Evolutionary conservation across 2,329 filamentous ascomycete species (phyloP), one percentile per base, ranked within the genome.

Genomic region (Nothophaeocryptopus gaeumannii): DNA sequence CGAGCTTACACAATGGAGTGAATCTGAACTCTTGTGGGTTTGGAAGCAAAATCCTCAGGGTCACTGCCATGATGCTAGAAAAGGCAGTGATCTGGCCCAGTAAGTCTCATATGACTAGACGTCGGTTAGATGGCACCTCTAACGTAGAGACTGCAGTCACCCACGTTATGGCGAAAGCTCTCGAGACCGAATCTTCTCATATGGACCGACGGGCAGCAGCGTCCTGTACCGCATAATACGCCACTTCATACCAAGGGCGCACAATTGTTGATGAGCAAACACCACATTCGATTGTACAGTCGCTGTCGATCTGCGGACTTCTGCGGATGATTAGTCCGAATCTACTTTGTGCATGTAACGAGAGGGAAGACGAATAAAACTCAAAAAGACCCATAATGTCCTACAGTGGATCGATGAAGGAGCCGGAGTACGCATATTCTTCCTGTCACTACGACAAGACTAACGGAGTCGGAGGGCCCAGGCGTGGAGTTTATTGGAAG

Each of bases 71-170:
- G 71, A 87, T 95, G 79, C 78, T 97, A 55, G 87, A 91, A 59
- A 89, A 89, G 71, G 87, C 89, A 55, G 86, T 88, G 58, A 89
- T 96, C 26, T 99, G 93, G 92, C 91, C 91, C 68, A 85, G 88
- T 91, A 74, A 77, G 83, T 74, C 34, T 32, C 29, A 8, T 8
- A 16, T 41, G 9, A 5, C 31, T 34, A 8, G 4, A 16, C 63
- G 63, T 71, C 60, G 49, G 51, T 35, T 29, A 9, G 29, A 38
- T 34, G 5, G 10, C 14, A 36, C 33, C 38, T 35, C 56, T 56
- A 39, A 59, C 52, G 13, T n/a, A 8, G 15, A 37, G 11, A 32
- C 13, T 37, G 14, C 58, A 84, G 83, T 86, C 38, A 85, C 82
- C n/a, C 83, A 83, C 67, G 75, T 85, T 42, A 85, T 86, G 80